Conservation (phyloP, 2,329 filamentous ascomycete genomes). For the Diaporthe caulivora region DNA sequence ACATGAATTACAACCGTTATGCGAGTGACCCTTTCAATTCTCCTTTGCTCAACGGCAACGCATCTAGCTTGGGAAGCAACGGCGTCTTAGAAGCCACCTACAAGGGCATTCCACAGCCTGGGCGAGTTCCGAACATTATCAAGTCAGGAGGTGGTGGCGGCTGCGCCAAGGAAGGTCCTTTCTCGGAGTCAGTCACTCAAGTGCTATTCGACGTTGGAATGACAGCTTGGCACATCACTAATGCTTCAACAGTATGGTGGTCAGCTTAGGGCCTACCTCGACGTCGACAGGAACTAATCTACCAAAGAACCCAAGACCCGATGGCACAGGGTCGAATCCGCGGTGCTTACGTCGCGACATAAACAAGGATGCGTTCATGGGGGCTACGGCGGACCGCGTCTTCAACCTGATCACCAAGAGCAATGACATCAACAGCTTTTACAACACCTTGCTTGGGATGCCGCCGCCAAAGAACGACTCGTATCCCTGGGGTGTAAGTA, state of each 20-base stretch:
- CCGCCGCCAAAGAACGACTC: conserved; percentile 50
- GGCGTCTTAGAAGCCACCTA: conserved; percentile 48
- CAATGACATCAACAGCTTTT: conserved; percentile 54
- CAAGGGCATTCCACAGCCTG: conserved; percentile 42
- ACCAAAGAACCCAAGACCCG: conserved; percentile 49
- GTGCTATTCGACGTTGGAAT: neutral
- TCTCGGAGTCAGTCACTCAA: conserved; percentile 51
- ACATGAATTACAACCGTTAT: conserved; percentile 48
- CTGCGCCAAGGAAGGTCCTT: conserved; percentile 64
- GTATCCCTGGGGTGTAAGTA: conserved; percentile 53
- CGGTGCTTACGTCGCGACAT: conserved; percentile 58
- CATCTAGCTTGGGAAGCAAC: conserved; percentile 62
- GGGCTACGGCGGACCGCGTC: conserved; percentile 51
- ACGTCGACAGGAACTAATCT: neutral
- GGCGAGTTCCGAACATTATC: conserved; percentile 55
- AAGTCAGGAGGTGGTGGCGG: conserved; percentile 65
- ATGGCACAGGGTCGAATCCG: conserved; percentile 54
- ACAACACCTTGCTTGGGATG: conserved; percentile 55
- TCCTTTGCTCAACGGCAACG: conserved; percentile 66
- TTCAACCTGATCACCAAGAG: conserved; percentile 52
- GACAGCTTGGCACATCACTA: neutral
- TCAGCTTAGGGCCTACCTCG: conserved; percentile 11
- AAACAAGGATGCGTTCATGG: conserved; percentile 52
- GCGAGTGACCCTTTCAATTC: conserved; percentile 61
- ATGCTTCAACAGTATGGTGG: neutral